Base-by-base conservation (phyloP, 495 filamentous ascomycete genomes). In the Rhypophila decipiens region DNA sequence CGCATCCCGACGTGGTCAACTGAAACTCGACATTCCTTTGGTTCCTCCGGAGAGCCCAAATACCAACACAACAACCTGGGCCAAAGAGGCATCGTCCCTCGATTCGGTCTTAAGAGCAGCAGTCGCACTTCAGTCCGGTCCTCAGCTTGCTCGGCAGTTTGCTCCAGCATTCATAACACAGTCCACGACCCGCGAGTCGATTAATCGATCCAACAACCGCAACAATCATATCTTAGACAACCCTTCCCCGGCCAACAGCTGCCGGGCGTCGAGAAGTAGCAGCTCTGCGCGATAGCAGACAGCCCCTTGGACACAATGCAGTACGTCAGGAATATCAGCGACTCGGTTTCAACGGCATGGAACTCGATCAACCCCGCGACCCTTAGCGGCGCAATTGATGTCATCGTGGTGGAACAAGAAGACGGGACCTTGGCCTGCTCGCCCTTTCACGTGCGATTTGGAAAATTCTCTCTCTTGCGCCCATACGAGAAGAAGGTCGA, bases 401-500 rank as follows among this genome's bases (percentile, higher is more conserved):
- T 99, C 48, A 95, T 99, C 54, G 94, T 99, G 23, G 91, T 99
- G 39, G 89, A 97, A 63, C 91, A 95, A 52, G 87, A 94, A 64
- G 91, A 97, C 79, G 93, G 90, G 76, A 72, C 63, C 58, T 63
- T 83, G 7, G 84, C 85, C 46, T 99, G 93, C 68, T 96, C 93
- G 13, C 93, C 93, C 22, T 99, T 99, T 65, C 94, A 99, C 67
- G 90, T 99, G 50, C 88, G 93, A 41, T 99, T 99, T 64, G 94
- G 93, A 59, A 99, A 99, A 71, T 97, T 96, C 72, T 94, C 89
- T 27, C 72, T 99, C 29, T 70, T 99, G 53, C 88, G 94, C 41
- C 94, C 93, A 2, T 96, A 83, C 56, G 94, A 99, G 66, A 98
- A 97, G 76, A 99, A 99, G 81, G 89, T 98, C 57, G 91, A 96